A percentile compares a stretch with the other conserved stretches of the same genome.
These are phyloP conservation scores for Chalciporus piperatus DNA, from an alignment of 768 basidiomycete genomes.

Conservation along the genomic window DNA sequence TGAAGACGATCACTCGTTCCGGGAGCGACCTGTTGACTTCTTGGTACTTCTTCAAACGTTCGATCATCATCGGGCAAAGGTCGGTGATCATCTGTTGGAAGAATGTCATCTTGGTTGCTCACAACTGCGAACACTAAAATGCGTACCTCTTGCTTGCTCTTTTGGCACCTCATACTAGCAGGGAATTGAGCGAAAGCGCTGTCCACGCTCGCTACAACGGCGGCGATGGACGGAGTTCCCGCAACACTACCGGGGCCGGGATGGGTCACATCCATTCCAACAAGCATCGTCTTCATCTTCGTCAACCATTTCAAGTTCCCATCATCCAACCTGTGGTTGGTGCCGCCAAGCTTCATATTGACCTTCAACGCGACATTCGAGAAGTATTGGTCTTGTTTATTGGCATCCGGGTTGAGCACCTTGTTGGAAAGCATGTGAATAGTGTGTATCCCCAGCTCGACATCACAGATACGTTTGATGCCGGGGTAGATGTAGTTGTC, in stretches of 20 bases:
- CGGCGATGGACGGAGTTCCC: conserved; percentile 81
- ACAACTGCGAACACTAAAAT: not conserved
- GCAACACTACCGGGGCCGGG: conserved; percentile 63
- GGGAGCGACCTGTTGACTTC: conserved; percentile 58
- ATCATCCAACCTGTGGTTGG: conserved; percentile 72
- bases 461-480: conserved; percentile 75
- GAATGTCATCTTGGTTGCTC: not conserved
- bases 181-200: conserved; percentile 72
- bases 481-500: conserved; percentile 81
- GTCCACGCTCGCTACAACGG: conserved; percentile 78
- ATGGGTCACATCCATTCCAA: conserved; percentile 85
- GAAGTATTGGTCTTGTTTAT: conserved; percentile 74
- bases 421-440: conserved; percentile 69
- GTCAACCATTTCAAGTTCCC: conserved; percentile 61
- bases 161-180: conserved; percentile 67
- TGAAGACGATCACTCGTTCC: conserved; percentile 66
- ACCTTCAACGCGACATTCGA: conserved; percentile 81
- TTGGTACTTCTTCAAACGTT: conserved; percentile 59
- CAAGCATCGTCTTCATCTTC: conserved; percentile 71
- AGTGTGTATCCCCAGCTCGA: conserved; percentile 71
- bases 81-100: conserved; percentile 64
- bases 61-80: conserved; percentile 64
- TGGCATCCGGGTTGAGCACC: conserved; percentile 52
- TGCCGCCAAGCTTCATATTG: conserved; percentile 79
- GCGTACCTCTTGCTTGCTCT: conserved; percentile 31